These are phyloP conservation scores for Rhynchospora pubera DNA, from an alignment of 176 grass and related monocot genomes.

Conservation along the genomic window DNA sequence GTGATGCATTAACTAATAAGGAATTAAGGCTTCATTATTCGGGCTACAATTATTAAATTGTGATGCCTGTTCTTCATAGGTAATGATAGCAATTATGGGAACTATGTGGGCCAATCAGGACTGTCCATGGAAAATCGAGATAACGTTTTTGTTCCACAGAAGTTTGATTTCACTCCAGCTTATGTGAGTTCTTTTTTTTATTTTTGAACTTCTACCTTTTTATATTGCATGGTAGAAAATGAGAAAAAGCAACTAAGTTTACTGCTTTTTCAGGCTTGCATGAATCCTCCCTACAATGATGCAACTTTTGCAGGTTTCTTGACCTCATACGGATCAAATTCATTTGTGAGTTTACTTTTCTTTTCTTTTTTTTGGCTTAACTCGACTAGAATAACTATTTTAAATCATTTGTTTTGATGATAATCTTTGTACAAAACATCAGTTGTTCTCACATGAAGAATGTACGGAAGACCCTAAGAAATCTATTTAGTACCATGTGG, in stretches of 20 bases:
- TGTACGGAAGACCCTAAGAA: not conserved
- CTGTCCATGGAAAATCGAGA: not conserved
- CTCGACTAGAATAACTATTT: not conserved
- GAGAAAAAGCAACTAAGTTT: not conserved
- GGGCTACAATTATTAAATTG: not conserved
- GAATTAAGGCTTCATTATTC: not conserved
- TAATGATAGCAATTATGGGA: slow-evolving; percentile 18
- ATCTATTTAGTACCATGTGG: not conserved
- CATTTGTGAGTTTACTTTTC: slow-evolving; percentile 35
- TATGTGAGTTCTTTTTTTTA: slow-evolving; percentile 1
- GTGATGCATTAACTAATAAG: not conserved
- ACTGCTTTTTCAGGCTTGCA: slow-evolving; percentile 28
- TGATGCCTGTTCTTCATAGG: not conserved
- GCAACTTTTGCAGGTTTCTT: slow-evolving; percentile 49
- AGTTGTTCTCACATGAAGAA: not conserved
- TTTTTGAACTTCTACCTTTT: not conserved
- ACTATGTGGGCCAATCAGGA: slow-evolving; percentile 1
- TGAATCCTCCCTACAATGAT: slow-evolving; percentile 44
- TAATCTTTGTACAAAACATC: not conserved
- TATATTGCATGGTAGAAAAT: not conserved
- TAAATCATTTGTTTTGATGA: not conserved
- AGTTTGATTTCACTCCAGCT: slow-evolving; percentile 11
- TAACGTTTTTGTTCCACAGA: not conserved
- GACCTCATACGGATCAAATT: slow-evolving; percentile 33
- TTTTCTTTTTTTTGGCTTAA: not conserved